Evolutionary conservation across 2,329 filamentous ascomycete species (phyloP).

Genomic region (Lasiodiplodia sp.): DNA sequence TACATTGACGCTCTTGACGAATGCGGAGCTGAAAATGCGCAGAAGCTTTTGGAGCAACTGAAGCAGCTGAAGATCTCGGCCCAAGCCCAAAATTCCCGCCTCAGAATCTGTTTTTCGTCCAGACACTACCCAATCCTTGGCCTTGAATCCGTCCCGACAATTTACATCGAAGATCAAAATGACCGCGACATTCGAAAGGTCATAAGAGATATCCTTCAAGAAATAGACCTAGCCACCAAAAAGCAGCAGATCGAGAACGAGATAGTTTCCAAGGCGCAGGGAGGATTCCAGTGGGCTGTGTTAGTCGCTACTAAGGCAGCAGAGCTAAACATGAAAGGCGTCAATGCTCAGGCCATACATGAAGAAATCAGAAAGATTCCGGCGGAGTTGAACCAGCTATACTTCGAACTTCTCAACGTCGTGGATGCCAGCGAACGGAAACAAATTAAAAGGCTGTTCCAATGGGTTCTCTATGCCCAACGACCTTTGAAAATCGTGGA

Average conservation of each 20-base stretch:
- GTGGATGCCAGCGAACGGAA: neutral
- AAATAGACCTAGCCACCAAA: neutral
- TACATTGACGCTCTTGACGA: conserved; percentile 13
- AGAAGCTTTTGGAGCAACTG: neutral
- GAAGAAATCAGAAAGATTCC: neutral
- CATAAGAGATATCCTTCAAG: neutral
- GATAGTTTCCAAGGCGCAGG: neutral
- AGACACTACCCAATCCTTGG: conserved; percentile 6
- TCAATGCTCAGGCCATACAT: neutral
- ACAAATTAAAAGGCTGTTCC: conserved; percentile 11
- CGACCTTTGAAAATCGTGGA: conserved; percentile 29
- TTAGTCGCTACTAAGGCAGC: neutral
- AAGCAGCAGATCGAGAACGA: neutral
- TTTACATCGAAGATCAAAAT: neutral
- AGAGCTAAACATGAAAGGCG: neutral
- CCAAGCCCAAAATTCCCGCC: neutral
- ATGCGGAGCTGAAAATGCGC: neutral
- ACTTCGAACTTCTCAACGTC: neutral
- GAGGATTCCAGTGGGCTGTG: conserved; percentile 10
- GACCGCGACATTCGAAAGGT: neutral
- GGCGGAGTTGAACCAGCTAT: neutral
- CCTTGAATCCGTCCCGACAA: neutral
- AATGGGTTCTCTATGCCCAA: neutral
- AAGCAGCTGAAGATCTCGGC: neutral
- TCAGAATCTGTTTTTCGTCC: conserved; percentile 5